Evolutionary conservation across 192 early-diverging fungal genomes (phyloP).

Genomic region (Lobosporangium transversale): DNA sequence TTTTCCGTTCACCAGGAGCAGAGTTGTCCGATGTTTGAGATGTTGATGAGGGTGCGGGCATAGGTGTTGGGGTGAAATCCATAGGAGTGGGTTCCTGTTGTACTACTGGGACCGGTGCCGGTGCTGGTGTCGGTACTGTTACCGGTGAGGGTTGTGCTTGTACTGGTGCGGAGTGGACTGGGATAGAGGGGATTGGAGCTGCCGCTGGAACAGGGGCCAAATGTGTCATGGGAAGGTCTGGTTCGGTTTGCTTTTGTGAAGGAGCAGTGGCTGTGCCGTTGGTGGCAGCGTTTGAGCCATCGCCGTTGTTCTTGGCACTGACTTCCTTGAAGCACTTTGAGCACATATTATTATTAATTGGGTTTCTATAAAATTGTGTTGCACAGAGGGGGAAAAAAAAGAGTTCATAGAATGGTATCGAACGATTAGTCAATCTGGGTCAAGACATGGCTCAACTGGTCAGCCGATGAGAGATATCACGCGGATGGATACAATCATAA

Average conservation of each 20-base stretch:
- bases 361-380: slow-evolving; percentile 53
- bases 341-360: slow-evolving; percentile 79
- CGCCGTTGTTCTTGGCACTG: slow-evolving; percentile 51
- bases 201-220: slow-evolving; percentile 19
- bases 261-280: background rate
- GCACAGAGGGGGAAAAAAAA: background rate
- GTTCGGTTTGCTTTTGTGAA: slow-evolving; percentile 18
- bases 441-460: background rate
- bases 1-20: slow-evolving; percentile 57
- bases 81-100: background rate
- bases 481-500: background rate
- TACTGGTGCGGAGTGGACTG: slow-evolving; percentile 25
- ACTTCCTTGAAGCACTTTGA: slow-evolving; percentile 81
- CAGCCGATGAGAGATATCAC: slow-evolving; percentile 2
- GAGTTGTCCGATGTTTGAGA: slow-evolving; percentile 35
- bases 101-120: slow-evolving; percentile 1
- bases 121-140: slow-evolving; percentile 2
- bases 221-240: slow-evolving; percentile 29
- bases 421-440: slow-evolving; percentile 10
- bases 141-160: slow-evolving; percentile 21
- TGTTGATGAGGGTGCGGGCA: slow-evolving; percentile 28
- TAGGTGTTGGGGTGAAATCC: slow-evolving; percentile 11
- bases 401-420: background rate
- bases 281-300: slow-evolving; percentile 4
- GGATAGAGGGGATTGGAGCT: slow-evolving; percentile 11